A percentile compares a stretch with the other conserved stretches of the same genome.
Evolutionary conservation across 345 rosid genomes (phyloP).

Genomic region (Pugionium cornutum): DNA sequence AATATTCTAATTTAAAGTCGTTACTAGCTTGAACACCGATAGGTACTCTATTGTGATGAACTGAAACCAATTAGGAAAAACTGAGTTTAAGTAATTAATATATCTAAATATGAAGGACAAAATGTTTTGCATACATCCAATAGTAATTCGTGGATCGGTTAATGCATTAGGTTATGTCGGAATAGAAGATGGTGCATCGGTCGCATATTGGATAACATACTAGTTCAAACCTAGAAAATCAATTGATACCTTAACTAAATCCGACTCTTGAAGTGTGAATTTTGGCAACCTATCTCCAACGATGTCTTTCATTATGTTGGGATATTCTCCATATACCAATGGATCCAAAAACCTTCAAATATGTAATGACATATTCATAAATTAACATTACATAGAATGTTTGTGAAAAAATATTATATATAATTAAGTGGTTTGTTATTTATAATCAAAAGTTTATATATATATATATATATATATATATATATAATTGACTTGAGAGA

Average conservation of each 20-base stretch:
- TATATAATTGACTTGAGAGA: too few relatives aligned
- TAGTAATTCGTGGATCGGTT: slow-evolving; percentile 30
- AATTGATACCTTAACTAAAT: slow-evolving; percentile 36
- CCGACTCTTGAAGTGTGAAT: slow-evolving; percentile 23
- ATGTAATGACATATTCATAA: too few relatives aligned
- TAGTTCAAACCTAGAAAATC: slow-evolving; percentile 44
- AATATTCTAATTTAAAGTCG: not conserved
- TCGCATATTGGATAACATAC: slow-evolving; percentile 37
- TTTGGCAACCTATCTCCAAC: slow-evolving; percentile 31
- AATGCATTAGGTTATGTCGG: slow-evolving; percentile 6
- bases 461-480: not conserved
- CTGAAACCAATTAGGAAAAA: not conserved
- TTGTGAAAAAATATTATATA: not conserved
- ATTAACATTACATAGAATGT: too few relatives aligned
- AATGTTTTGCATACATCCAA: slow-evolving; percentile 21
- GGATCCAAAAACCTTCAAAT: too few relatives aligned
- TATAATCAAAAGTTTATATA: not conserved
- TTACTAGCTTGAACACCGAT: slow-evolving; percentile 17
- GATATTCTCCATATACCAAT: too few relatives aligned
- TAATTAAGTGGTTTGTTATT: not conserved
- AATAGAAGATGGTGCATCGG: slow-evolving; percentile 14
- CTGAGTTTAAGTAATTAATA: not conserved
- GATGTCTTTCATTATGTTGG: not conserved
- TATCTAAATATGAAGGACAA: not conserved
- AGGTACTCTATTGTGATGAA: not conserved